Conservation (phyloP, 2,329 filamentous ascomycete genomes). For the Tolypocladium inflatum region DNA sequence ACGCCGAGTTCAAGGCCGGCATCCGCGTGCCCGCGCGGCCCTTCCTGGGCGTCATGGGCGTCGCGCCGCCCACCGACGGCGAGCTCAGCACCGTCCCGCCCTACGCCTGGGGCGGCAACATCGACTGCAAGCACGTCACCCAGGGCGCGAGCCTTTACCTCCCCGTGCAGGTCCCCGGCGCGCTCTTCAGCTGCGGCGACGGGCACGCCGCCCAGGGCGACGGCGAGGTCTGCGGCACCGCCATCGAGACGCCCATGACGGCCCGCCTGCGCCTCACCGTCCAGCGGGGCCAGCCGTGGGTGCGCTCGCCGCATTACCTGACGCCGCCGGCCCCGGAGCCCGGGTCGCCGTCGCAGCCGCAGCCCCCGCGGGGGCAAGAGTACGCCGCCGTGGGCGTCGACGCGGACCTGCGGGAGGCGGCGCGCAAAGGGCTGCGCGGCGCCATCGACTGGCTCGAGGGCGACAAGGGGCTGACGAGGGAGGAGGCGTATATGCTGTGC, state of each 20-base stretch:
- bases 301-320: slow-evolving; percentile 37
- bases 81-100: slow-evolving; percentile 41
- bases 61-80: slow-evolving; percentile 34
- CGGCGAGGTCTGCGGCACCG: slow-evolving; percentile 46
- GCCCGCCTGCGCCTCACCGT: slow-evolving; percentile 38
- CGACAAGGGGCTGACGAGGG: slow-evolving; percentile 32
- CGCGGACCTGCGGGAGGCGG: slow-evolving; percentile 35
- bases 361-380: slow-evolving; percentile 18
- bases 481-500: slow-evolving; percentile 42
- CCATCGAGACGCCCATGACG: slow-evolving; percentile 43
- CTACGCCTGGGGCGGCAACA: slow-evolving; percentile 41
- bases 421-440: slow-evolving; percentile 35
- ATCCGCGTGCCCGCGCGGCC: slow-evolving; percentile 39
- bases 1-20: slow-evolving; percentile 34
- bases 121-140: slow-evolving; percentile 41
- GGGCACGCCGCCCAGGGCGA: slow-evolving; percentile 45
- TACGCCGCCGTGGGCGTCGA: slow-evolving; percentile 39
- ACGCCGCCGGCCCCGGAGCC: slow-evolving; percentile 16
- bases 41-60: slow-evolving; percentile 42
- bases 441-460: slow-evolving; percentile 37
- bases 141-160: slow-evolving; percentile 37
- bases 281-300: slow-evolving; percentile 33
- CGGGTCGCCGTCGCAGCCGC: background rate
- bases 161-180: slow-evolving; percentile 37
- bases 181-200: slow-evolving; percentile 44